phyloP scores from a whole-genome alignment of 1,139 yeast species.

The Scheffersomyces lignicola region DNA sequence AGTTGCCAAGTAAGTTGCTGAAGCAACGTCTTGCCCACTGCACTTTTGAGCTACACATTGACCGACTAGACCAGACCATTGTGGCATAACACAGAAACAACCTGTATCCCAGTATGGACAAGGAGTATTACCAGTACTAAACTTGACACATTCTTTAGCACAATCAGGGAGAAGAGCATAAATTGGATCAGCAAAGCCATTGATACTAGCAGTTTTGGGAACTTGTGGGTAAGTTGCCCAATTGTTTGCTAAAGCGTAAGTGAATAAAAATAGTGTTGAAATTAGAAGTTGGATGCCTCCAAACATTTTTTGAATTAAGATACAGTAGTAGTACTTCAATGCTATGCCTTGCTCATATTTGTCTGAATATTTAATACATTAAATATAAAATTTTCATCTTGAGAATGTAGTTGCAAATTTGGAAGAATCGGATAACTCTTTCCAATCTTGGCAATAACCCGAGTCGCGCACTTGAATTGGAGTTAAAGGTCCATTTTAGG shows the following conservation, averaged over 20 bases:
- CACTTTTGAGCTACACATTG: conserved; percentile 45
- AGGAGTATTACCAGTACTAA: conserved; percentile 36
- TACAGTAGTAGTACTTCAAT: no score
- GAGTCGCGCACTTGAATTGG: no score
- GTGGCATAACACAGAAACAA: conserved; percentile 52
- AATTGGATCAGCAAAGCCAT: conserved; percentile 55
- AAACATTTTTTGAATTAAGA: no score
- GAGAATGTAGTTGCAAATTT: no score
- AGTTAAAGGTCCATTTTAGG: no score
- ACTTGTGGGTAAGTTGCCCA: conserved; percentile 46
- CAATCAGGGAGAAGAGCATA: conserved; percentile 40
- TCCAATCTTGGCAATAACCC: no score
- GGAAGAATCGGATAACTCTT: no score
- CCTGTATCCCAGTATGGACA: conserved; percentile 60
- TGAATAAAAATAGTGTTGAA: background rate
- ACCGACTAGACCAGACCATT: conserved; percentile 47
- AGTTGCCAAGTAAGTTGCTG: conserved; percentile 41
- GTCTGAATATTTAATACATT: no score
- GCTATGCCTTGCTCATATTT: no score
- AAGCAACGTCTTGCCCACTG: conserved; percentile 36
- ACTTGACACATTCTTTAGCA: conserved; percentile 43
- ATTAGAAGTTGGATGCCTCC: background rate
- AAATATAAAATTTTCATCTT: no score
- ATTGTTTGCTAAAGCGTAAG: conserved; percentile 14
- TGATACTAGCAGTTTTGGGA: conserved; percentile 49